Evolutionary conservation across 257 asterid genomes (phyloP).

Genomic region (Primulina tabacum): DNA sequence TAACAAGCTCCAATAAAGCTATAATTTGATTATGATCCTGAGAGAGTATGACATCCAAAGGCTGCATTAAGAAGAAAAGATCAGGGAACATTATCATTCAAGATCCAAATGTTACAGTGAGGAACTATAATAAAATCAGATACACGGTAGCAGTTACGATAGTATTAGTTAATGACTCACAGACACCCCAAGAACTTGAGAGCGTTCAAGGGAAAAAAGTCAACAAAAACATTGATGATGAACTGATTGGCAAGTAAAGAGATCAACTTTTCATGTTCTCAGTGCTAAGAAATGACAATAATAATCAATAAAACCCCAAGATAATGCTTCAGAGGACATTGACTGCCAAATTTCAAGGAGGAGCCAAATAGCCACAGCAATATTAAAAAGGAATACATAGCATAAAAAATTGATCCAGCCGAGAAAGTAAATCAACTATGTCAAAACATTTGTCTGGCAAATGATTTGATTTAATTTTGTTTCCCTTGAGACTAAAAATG

Average conservation of each 20-base stretch:
- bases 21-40: conserved; percentile 88
- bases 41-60: conserved; percentile 85
- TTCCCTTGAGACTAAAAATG: no score
- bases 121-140: conserved; percentile 1
- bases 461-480: no score
- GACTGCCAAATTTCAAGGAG: background rate
- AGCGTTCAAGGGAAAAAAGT: no score
- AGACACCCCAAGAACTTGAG: background rate
- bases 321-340: background rate
- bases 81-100: conserved; percentile 15
- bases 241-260: conserved; percentile 1
- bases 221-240: no score
- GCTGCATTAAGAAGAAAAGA: conserved; percentile 55
- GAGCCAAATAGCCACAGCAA: no score
- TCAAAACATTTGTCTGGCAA: no score
- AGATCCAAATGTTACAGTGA: conserved; percentile 10
- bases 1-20: conserved; percentile 74
- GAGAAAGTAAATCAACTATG: no score
- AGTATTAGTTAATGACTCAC: background rate
- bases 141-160: background rate
- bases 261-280: background rate
- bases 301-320: background rate
- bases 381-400: no score
- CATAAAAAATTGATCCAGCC: no score
- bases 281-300: conserved; percentile 12